Evolutionary conservation across 208 protist species (phyloP), one percentile per base, ranked within the genome.

Genomic region (Trichomonas gallinae): DNA sequence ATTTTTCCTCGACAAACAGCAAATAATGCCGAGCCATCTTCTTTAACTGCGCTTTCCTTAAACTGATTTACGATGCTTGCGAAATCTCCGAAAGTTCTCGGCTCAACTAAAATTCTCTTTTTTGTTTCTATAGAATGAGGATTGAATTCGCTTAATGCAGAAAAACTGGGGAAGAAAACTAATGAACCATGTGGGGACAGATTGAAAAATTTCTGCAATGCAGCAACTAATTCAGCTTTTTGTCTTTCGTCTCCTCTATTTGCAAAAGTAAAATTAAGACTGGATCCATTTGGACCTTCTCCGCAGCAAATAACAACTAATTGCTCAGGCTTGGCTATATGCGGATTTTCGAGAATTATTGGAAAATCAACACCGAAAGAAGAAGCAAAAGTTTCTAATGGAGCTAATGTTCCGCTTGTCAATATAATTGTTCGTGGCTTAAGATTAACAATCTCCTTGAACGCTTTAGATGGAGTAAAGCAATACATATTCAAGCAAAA

Each of bases 1-100:
- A 97, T 89, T 96, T 97, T 97, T 34, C 97, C 97, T 96, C 97
- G 42, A 96, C 96, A 96, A 31, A 97, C 96, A 38, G 96, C 96
- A 48, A 97, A 96, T 15, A 97, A 49, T 63, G 96, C 63, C 13
- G 88, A 48, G 42, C 96, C 96, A 23, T 87, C 63, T 81, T 96
- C 13, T 13, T 38, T 88, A 23, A 44, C 38, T 11, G 31, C 42
- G 34, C 49, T 88, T 17, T 48, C 40, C 44, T 83, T 58, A 42
- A 45, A 58, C 49, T n/a, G 21, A 58, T 48, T 38, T 31, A 88
- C 9, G 42, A 34, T 13, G 13, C 3, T 26, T 44, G 45, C 34
- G 15, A 58, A 26, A 40, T 83, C 21, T 17, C 36, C 21, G 34
- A 46, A n/a, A 58, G 85, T n/a, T 34, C 51, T 31, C 15, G 58